Percentiles rank a stretch among this genome's conserved stretches.
phyloP scores from a whole-genome alignment of 495 filamentous ascomycete genomes.

The Penicillium canescens region DNA sequence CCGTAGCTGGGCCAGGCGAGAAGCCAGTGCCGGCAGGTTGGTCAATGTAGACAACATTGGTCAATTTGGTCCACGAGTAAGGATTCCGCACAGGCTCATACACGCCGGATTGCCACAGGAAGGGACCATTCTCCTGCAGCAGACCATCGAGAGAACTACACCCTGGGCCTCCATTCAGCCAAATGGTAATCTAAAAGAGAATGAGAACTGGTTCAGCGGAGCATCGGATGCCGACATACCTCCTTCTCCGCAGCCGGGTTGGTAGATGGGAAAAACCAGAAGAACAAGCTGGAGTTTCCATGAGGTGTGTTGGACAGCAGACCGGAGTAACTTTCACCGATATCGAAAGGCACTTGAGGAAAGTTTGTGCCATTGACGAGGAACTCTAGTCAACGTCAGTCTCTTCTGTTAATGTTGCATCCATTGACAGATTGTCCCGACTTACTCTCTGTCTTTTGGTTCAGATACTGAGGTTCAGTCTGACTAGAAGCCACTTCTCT shows the following conservation, averaged over 20 bases:
- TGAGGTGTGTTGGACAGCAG: slow-evolving; percentile 65
- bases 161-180: slow-evolving; percentile 71
- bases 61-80: slow-evolving; percentile 71
- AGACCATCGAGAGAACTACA: slow-evolving; percentile 70
- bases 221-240: slow-evolving; percentile 49
- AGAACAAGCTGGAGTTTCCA: slow-evolving; percentile 60
- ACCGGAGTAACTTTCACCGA: slow-evolving; percentile 76
- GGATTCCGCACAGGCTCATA: slow-evolving; percentile 63
- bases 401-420: neutral
- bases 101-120: slow-evolving; percentile 72
- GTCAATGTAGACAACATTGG: slow-evolving; percentile 75
- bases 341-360: slow-evolving; percentile 72
- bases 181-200: slow-evolving; percentile 59
- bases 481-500: neutral
- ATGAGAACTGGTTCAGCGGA: neutral
- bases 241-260: slow-evolving; percentile 59
- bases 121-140: slow-evolving; percentile 75
- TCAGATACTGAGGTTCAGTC: slow-evolving; percentile 14
- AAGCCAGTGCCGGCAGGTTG: slow-evolving; percentile 80
- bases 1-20: slow-evolving; percentile 60
- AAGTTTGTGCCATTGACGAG: slow-evolving; percentile 65
- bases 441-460: slow-evolving; percentile 17
- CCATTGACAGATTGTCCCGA: neutral
- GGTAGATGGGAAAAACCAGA: slow-evolving; percentile 73
- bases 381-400: slow-evolving; percentile 43